Evolutionary conservation across 768 basidiomycete genomes (phyloP), one percentile per base, ranked within the genome.

Genomic region (Boletellus emodensis): DNA sequence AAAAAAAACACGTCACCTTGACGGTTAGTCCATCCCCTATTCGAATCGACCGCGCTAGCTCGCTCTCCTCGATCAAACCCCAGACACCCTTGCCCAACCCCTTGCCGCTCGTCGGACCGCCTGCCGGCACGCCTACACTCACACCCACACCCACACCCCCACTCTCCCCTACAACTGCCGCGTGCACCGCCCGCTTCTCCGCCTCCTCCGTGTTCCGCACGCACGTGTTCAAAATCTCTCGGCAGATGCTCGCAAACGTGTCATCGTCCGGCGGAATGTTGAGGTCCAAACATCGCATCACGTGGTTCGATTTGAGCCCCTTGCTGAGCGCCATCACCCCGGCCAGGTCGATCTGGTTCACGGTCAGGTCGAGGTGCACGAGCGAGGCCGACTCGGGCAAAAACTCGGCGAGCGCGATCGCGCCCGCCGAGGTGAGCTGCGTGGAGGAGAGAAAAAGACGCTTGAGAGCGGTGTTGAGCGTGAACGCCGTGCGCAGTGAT

Each of bases 321-420:
- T 83, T 85, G 48, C 82, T 86, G 20, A 99, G 80, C 0, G 96
- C 96, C 82, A 97, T 86, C 4, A 96, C 87, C 15, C 91, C 94
- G 0, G 94, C 94, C 33, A 93, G 76, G 61, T 93, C 93, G 30
- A 98, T 72, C 6, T 75, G 68, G 65, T 95, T 95, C 58, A 78
- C 72, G 0, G 93, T 96, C 26, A 96, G 71, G 68, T 97, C 96
- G 47, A 99, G 83, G 66, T 98, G 94, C 0, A 97, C 75, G 5
- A 99, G 75, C 0, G 87, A 87, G 15, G 77, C 79, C 0, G 90
- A 85, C 65, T 98, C 94, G 0, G 94, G 94, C 1, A 98, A 80
- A 73, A 96, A 98, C 66, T 98, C 95, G 3, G 95, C 96, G 2
- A 98, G 79, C 0, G 92, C 87, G 55, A 98, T 98, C 1, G 95